Conservation (phyloP, 345 rosid genomes). For the Eucalyptus dawsonii region DNA sequence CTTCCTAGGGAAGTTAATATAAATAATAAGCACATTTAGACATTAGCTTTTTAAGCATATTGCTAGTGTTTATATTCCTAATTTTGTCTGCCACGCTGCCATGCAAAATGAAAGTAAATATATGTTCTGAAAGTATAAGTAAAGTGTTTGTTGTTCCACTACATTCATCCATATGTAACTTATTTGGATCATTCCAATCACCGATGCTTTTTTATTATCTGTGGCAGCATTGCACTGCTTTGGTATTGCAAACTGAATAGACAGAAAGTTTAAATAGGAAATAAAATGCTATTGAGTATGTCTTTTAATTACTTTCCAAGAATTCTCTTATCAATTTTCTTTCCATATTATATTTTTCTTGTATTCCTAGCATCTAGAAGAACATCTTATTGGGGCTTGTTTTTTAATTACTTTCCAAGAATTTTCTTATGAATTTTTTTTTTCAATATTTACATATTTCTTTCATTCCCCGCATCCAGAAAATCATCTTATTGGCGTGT, state of each 20-base stretch:
- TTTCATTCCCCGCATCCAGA: too few relatives aligned
- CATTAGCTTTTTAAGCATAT: neutral
- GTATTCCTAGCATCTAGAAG: too few relatives aligned
- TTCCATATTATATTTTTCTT: too few relatives aligned
- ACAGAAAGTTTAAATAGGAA: too few relatives aligned
- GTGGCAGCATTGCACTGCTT: neutral
- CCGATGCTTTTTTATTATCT: neutral
- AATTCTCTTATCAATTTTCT: too few relatives aligned
- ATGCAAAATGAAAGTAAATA: neutral
- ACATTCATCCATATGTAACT: neutral
- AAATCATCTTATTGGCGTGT: neutral
- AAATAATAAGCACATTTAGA: neutral
- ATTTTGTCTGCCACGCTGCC: neutral
- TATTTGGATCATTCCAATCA: too few relatives aligned
- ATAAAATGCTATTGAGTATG: too few relatives aligned
- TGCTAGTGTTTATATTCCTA: neutral
- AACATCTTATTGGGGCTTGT: neutral
- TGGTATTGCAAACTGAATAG: neutral
- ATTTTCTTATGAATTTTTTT: too few relatives aligned
- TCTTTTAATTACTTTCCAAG: too few relatives aligned
- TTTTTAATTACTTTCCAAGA: too few relatives aligned
- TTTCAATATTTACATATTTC: neutral
- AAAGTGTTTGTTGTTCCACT: neutral
- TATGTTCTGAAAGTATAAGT: neutral
- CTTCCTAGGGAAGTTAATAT: neutral